Conservation (phyloP, 2,329 filamentous ascomycete genomes). For the Tympanopsis confertula region DNA sequence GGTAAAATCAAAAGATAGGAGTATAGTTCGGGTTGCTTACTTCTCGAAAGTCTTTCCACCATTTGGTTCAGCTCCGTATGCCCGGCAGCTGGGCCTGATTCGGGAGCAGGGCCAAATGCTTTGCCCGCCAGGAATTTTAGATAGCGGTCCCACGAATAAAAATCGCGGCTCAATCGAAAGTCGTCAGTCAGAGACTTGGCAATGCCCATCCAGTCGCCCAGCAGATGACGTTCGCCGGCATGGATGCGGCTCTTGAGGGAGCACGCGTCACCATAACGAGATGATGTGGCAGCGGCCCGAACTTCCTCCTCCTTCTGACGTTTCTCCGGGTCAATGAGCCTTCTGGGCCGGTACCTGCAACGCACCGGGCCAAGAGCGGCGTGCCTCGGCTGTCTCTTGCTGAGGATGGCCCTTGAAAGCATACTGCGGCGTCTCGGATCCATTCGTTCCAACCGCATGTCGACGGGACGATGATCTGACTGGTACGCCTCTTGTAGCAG, state of each 20-base stretch:
- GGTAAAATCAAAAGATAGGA: conserved; percentile 19
- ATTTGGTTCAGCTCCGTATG: conserved; percentile 36
- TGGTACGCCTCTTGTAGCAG: conserved; percentile 31
- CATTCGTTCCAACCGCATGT: background rate
- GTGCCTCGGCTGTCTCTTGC: conserved; percentile 9
- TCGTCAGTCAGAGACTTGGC: conserved; percentile 45
- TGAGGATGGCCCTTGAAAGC: conserved; percentile 14
- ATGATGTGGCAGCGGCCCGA: background rate
- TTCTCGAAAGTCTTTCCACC: conserved; percentile 41
- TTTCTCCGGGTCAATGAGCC: conserved; percentile 30
- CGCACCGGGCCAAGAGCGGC: conserved; percentile 2
- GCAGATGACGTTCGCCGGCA: conserved; percentile 27
- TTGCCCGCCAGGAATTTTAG: conserved; percentile 15
- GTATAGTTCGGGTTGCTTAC: conserved; percentile 22
- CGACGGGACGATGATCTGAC: conserved; percentile 3
- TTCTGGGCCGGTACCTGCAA: conserved; percentile 33
- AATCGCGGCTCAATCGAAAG: conserved; percentile 45
- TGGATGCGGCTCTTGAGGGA: conserved; percentile 9
- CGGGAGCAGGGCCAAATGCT: conserved; percentile 7
- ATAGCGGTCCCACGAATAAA: conserved; percentile 43
- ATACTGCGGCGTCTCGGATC: background rate
- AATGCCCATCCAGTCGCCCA: conserved; percentile 43
- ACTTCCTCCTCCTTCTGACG: conserved; percentile 28
- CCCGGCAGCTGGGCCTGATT: conserved; percentile 1
- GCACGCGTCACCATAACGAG: background rate